Percentiles rank a stretch among this genome's conserved stretches.
Conservation (phyloP, 75 land plant species). For the Pinus tabuliformis region DNA sequence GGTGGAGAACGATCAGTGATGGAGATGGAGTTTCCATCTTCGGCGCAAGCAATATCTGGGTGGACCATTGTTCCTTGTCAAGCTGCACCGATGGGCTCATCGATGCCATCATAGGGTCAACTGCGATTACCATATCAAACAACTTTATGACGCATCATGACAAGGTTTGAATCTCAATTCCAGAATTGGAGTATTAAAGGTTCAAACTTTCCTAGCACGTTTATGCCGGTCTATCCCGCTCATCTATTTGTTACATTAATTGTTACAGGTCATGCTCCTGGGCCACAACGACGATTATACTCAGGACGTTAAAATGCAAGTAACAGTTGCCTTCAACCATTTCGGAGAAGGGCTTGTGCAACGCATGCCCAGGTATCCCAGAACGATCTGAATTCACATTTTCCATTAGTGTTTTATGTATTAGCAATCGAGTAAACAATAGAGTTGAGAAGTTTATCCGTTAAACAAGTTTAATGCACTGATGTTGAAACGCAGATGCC, state of each 20-base stretch:
- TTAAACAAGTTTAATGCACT: background rate
- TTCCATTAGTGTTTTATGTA: background rate
- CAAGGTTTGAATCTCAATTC: slow-evolving; percentile 32
- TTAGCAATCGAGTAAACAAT: background rate
- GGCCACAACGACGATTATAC: slow-evolving; percentile 56
- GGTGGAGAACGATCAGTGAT: slow-evolving; percentile 67
- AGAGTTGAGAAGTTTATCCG: background rate
- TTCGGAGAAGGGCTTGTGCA: slow-evolving; percentile 72
- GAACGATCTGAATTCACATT: no score
- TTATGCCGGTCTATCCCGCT: background rate
- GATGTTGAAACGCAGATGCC: slow-evolving; percentile 48
- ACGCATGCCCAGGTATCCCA: slow-evolving; percentile 75
- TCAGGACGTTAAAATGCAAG: slow-evolving; percentile 62
- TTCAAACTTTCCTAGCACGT: background rate
- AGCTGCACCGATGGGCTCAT: slow-evolving; percentile 75
- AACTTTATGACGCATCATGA: slow-evolving; percentile 85
- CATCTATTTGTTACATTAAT: background rate
- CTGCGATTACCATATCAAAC: slow-evolving; percentile 80
- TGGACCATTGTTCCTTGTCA: slow-evolving; percentile 71
- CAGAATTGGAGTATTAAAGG: background rate
- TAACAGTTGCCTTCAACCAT: slow-evolving; percentile 75
- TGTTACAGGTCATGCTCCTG: slow-evolving; percentile 60
- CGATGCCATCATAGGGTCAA: slow-evolving; percentile 77
- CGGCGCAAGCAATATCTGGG: slow-evolving; percentile 64
- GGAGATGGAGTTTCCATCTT: slow-evolving; percentile 77